Percentiles rank a stretch among this genome's conserved stretches.
Conservation (phyloP, 352 stramenopile genomes). For the Aphanomyces euteiches region DNA sequence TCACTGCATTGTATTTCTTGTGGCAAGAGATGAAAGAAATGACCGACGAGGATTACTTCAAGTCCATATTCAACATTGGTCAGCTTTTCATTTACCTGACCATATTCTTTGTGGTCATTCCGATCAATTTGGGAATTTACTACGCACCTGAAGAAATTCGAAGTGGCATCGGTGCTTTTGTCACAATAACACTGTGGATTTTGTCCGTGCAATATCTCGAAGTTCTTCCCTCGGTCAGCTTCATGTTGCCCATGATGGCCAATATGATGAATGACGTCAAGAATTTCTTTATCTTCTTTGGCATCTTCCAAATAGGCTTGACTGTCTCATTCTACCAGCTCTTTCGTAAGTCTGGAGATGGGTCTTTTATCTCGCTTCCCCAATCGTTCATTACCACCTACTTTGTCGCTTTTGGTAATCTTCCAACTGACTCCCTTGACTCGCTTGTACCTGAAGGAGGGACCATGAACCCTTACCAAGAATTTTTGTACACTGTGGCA, state of each 20-base stretch:
- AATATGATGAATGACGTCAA: constrained; percentile 21
- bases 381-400: constrained; percentile 16
- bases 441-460: neutral
- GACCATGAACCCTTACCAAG: constrained; percentile 1
- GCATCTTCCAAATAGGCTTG: constrained; percentile 6
- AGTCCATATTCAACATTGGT: constrained; percentile 10
- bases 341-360: neutral
- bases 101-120: neutral
- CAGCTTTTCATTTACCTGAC: constrained; percentile 5
- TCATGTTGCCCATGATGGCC: constrained; percentile 20
- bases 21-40: constrained; percentile 10
- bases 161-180: neutral
- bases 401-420: constrained; percentile 14
- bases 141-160: neutral
- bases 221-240: constrained; percentile 4
- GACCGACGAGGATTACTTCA: neutral
- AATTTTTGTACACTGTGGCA: neutral
- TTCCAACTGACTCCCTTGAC: neutral
- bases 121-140: neutral
- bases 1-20: constrained; percentile 8
- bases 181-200: constrained; percentile 15
- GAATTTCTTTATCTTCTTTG: constrained; percentile 17
- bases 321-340: constrained; percentile 10
- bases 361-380: neutral
- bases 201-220: constrained; percentile 18